Evolutionary conservation across 1,284 basidiomycete genomes (phyloP).

Genomic region (Trichosporon sp.): DNA sequence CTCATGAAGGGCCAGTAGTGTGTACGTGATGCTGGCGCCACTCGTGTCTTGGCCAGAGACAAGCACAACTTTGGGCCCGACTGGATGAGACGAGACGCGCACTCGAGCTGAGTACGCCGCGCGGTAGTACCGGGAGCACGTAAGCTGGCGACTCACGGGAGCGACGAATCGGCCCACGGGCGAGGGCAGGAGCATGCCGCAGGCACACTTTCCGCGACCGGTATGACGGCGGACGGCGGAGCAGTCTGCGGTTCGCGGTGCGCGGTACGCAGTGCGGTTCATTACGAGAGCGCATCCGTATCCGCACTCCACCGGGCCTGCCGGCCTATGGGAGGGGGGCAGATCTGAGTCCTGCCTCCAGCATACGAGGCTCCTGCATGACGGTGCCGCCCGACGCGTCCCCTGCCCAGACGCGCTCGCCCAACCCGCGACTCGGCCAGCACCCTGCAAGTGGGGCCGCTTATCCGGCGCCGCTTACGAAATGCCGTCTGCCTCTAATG

Average conservation of each 20-base stretch:
- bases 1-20: neutral
- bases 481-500: neutral
- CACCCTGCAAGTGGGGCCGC: too few species aligned
- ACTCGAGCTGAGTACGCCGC: too few species aligned
- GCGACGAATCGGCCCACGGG: too few species aligned
- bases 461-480: neutral
- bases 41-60: neutral
- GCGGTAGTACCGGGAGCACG: too few species aligned
- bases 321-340: neutral
- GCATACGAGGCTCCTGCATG: neutral
- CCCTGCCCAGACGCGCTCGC: neutral
- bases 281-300: neutral
- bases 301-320: too few species aligned
- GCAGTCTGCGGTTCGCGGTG: too few species aligned
- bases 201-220: neutral
- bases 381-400: neutral
- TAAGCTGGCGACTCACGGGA: neutral
- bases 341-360: neutral
- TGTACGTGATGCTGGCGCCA: neutral
- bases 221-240: neutral
- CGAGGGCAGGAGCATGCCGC: neutral
- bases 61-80: neutral
- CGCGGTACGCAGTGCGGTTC: neutral
- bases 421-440: neutral
- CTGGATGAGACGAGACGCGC: neutral